Evolutionary conservation across 2,329 filamentous ascomycete genomes (phyloP), one percentile per base, ranked within the genome.

Genomic region (Alternaria tenuissima): DNA sequence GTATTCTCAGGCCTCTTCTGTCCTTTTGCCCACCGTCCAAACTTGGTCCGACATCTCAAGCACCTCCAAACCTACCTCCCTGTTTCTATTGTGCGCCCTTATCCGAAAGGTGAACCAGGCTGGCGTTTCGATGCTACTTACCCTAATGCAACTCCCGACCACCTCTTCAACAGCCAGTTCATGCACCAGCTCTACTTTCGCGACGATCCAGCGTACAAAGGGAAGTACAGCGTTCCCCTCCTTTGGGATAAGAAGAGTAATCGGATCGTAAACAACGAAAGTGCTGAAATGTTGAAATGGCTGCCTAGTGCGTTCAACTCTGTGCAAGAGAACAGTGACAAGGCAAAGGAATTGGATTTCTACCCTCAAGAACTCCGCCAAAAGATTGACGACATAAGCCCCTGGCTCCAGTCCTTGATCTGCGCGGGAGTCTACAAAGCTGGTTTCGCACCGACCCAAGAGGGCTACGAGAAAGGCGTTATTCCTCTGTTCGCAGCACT

Each of bases 61-160:
- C 84, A 85, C 34, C 81, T 90, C 3, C 79, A 84, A 34, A 75
- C 82, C 11, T 78, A 85, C 36, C 84, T 89, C 43, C 80, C 83
- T 6, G 68, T 88, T 20, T 87, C 85, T 1, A 79, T 89, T 4
- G 87, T 90, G 1, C 86, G 85, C 65, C 85, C 88, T 0, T 91
- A 90, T 62, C 89, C 89, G 0, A 91, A 91, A 71, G 88, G 87
- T 52, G 83, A 84, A 18, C 83, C 84, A 7, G 88, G 88, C 34
- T 89, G 87, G 85, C 80, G 81, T 30, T 90, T 91, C 66, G 84
- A 87, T 0, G 76, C 76, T 3, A 79, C 80, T 0, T 90, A 89
- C 68, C 84, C 83, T 18, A 84, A 81, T 16, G 84, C 88, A 6
- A 89, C 87, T 0, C 81, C 84, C 3, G 88, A 91, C 69, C 81